A percentile compares a stretch with the other conserved stretches of the same genome.
Conservation (phyloP, 2,329 filamentous ascomycete genomes). For the Cladosporium colombiae region DNA sequence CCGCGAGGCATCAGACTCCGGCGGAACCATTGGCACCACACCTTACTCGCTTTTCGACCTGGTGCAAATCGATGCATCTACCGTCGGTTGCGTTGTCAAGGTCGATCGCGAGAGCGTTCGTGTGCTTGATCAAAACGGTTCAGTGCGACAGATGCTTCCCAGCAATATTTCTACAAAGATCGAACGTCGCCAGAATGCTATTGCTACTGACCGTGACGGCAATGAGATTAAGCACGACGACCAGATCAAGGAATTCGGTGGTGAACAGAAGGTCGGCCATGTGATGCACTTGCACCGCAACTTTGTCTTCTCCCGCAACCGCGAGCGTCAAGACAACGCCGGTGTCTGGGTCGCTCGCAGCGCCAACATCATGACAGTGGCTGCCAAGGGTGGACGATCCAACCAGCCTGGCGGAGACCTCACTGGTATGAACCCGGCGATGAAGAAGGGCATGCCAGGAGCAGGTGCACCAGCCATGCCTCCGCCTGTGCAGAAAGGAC, state of each 20-base stretch:
- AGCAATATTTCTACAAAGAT: conserved; percentile 91
- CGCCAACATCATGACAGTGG: conserved; percentile 82
- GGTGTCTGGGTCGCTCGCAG: conserved; percentile 87
- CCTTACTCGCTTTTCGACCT: conserved; percentile 92
- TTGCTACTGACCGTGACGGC: conserved; percentile 89
- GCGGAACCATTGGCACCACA: conserved; percentile 79
- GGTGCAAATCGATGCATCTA: conserved; percentile 88
- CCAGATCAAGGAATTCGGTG: conserved; percentile 85
- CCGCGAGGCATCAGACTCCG: conserved; percentile 87
- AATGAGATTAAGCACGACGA: conserved; percentile 91
- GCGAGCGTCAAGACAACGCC: conserved; percentile 80
- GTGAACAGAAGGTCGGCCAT: conserved; percentile 80
- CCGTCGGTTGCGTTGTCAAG: conserved; percentile 90
- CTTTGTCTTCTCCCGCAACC: conserved; percentile 87
- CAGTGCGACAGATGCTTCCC: conserved; percentile 77
- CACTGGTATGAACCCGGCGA: conserved; percentile 86
- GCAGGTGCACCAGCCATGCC: conserved; percentile 60
- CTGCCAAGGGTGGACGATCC: conserved; percentile 87
- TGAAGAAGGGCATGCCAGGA: conserved; percentile 60
- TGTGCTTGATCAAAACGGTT: conserved; percentile 87
- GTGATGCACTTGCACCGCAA: conserved; percentile 93
- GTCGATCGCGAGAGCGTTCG: conserved; percentile 91
- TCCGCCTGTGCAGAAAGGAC: conserved; percentile 71
- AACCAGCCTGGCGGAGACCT: conserved; percentile 74
- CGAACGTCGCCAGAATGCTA: conserved; percentile 72